Evolutionary conservation across 345 rosid genomes (phyloP).

Genomic region (Theobroma cacao): DNA sequence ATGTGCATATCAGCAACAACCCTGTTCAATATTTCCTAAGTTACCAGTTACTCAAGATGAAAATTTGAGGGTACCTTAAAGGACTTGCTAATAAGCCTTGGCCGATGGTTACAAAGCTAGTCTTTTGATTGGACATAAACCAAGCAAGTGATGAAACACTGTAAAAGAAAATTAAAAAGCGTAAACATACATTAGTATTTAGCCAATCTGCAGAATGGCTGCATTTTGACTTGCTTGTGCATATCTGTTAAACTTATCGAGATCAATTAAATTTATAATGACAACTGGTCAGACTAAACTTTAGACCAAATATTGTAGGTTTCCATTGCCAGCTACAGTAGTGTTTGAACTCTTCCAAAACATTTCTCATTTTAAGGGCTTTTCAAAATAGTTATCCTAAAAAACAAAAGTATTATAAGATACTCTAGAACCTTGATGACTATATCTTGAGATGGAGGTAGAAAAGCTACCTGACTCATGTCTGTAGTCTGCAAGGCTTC

Average conservation of each 20-base stretch:
- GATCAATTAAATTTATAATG: neutral
- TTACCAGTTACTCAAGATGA: neutral
- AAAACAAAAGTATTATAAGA: constrained; percentile 21
- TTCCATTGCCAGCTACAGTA: constrained; percentile 42
- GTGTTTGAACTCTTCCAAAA: constrained; percentile 68
- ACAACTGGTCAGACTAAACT: constrained; percentile 46
- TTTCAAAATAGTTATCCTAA: constrained; percentile 98
- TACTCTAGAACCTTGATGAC: constrained; percentile 5
- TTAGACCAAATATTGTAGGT: constrained; percentile 89
- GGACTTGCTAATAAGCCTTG: constrained; percentile 97
- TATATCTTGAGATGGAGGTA: constrained; percentile 10
- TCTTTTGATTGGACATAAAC: constrained; percentile 99
- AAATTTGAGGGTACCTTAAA: constrained; percentile 53
- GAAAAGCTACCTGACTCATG: constrained; percentile 84
- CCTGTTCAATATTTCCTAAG: neutral
- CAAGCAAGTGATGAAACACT: constrained; percentile 99
- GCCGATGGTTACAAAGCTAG: constrained; percentile 92
- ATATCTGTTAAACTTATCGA: neutral
- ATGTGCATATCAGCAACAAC: neutral
- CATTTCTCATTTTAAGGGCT: constrained; percentile 98
- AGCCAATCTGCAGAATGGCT: neutral
- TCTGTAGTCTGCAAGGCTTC: constrained; percentile 99
- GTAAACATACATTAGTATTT: neutral
- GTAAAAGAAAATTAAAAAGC: constrained; percentile 22
- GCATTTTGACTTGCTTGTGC: neutral